phyloP scores from a whole-genome alignment of 2,329 filamentous ascomycete species.

The Aureobasidium sp. region DNA sequence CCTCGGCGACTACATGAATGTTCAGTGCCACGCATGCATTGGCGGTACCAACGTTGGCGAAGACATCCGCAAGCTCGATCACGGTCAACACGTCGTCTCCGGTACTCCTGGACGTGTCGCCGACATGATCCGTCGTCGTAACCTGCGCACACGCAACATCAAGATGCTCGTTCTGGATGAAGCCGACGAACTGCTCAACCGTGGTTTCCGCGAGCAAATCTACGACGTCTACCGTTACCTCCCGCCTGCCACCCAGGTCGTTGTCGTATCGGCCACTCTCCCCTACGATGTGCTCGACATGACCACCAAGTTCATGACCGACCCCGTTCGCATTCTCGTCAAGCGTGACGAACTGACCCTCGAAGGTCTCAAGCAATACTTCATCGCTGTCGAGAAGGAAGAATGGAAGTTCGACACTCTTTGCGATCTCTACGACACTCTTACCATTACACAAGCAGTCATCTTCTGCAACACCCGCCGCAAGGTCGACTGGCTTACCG shows the following conservation, averaged over 20 bases:
- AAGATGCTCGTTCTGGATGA: slow-evolving; percentile 73
- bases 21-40: slow-evolving; percentile 97
- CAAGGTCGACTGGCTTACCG: slow-evolving; percentile 98
- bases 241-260: slow-evolving; percentile 94
- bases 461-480: slow-evolving; percentile 99
- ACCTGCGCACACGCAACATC: slow-evolving; percentile 64
- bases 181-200: slow-evolving; percentile 73
- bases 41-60: slow-evolving; percentile 96
- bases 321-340: slow-evolving; percentile 90
- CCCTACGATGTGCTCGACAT: slow-evolving; percentile 98
- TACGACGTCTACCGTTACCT: slow-evolving; percentile 98
- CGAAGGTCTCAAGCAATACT: slow-evolving; percentile 97
- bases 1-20: slow-evolving; percentile 99
- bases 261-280: slow-evolving; percentile 91
- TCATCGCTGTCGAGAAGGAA: slow-evolving; percentile 98
- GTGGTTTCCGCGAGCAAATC: slow-evolving; percentile 95
- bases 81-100: slow-evolving; percentile 95
- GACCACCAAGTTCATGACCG: slow-evolving; percentile 99
- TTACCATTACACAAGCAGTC: slow-evolving; percentile 97
- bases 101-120: slow-evolving; percentile 93
- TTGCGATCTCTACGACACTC: slow-evolving; percentile 95
- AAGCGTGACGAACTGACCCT: slow-evolving; percentile 98
- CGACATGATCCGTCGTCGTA: slow-evolving; percentile 71
- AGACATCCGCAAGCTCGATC: slow-evolving; percentile 94
- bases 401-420: slow-evolving; percentile 99